These are phyloP conservation scores for Aspergillus bridgeri DNA, from an alignment of 495 filamentous ascomycete species.

Conservation along the genomic window DNA sequence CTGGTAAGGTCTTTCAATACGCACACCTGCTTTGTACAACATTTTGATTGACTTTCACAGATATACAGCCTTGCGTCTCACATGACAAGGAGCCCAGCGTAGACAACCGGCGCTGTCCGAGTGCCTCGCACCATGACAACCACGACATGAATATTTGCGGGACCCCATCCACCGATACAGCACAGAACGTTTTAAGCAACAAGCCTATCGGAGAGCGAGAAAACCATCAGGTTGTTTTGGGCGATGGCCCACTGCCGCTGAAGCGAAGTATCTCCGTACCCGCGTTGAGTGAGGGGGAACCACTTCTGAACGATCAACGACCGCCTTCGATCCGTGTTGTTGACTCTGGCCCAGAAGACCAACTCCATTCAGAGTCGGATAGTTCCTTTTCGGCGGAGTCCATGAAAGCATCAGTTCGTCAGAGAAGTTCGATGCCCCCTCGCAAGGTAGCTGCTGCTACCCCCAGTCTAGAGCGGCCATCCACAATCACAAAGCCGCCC, in stretches of 20 bases:
- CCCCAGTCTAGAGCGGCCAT: not conserved
- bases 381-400: not conserved
- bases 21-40: constrained; percentile 2
- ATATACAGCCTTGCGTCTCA: constrained; percentile 2
- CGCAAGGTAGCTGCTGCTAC: constrained; percentile 1
- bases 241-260: not conserved
- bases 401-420: not conserved
- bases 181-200: not conserved
- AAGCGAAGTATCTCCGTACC: not conserved
- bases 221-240: not conserved
- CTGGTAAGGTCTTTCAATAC: not conserved
- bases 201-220: constrained; percentile 2
- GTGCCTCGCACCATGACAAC: not conserved
- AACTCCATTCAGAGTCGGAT: constrained; percentile 1
- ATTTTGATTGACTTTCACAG: constrained; percentile 2
- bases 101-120: constrained; percentile 1
- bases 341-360: constrained; percentile 1
- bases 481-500: not conserved
- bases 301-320: not conserved
- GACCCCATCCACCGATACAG: not conserved
- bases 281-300: not conserved
- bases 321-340: not conserved
- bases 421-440: not conserved
- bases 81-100: not conserved
- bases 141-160: constrained; percentile 1